Base-by-base conservation (phyloP, 75 land plant genomes). In the Adiantum capillusveneris region DNA sequence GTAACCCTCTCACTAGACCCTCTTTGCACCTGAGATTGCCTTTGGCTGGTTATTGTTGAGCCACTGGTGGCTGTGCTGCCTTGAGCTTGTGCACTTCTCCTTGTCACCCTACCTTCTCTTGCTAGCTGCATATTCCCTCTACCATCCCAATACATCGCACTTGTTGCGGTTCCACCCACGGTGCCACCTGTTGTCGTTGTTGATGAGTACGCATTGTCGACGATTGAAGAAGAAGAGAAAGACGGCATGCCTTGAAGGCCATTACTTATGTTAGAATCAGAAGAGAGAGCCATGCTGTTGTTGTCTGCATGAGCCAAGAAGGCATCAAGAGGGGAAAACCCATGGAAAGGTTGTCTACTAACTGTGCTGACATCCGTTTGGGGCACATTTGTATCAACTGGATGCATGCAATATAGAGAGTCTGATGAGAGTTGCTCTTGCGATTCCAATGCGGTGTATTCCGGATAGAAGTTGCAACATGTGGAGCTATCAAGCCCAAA, bases 1-100 rank as follows among this genome's bases (percentile, higher is more conserved):
- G 49, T 71, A 60, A 67, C 62, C 41, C 68, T 55, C 28, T 66
- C 75, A 12, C 69, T 66, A 18, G 70, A 45, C 16, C 75, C 70
- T 20, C 34, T 44, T 11, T 60, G 49, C 37, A 13, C 5, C 57
- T 11, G 11, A 19, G 7, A 16, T 37, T 30, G 18, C 2, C 39
- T 57, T 20, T 30, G 17, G 12, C 19, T 57, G 28, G 12, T 56
- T 44, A 55, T 51, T 43, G 43, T 68, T 51, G 42, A 13, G 34
- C 27, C 25, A 39, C 52, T 58, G 48, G n/a, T 58, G 48, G 19
- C 31, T 25, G 56, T 59, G 56, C 19, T 29, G 43, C 65, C 51
- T 36, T 68, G 11, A 34, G 43, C 64, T n/a, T n/a, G n/a, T 25
- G 39, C 39, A 60, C 39, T n/a, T 55, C 28, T 11, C 55, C 29